phyloP scores from a whole-genome alignment of 345 rosid species.

The Iberis pinnata region DNA sequence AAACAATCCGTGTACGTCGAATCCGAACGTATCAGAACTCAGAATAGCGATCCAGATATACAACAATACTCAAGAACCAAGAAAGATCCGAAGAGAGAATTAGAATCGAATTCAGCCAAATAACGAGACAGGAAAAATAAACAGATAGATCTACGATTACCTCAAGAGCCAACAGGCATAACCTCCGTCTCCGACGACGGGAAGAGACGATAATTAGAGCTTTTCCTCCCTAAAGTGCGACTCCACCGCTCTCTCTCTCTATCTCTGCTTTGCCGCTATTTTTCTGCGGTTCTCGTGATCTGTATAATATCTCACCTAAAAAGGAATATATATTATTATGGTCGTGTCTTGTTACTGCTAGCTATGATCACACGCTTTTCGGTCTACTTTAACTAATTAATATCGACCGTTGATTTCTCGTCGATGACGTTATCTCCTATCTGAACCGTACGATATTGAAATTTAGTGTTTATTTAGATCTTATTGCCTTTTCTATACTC shows the following conservation, averaged over 20 bases:
- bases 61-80: neutral
- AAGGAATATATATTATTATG: neutral
- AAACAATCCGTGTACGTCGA: neutral
- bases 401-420: neutral
- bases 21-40: slow-evolving; percentile 9
- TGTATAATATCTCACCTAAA: slow-evolving; percentile 18
- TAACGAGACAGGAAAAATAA: neutral
- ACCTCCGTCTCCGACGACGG: slow-evolving; percentile 82
- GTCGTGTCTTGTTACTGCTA: slow-evolving; percentile 9
- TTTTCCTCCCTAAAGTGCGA: slow-evolving; percentile 28
- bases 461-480: neutral
- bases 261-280: slow-evolving; percentile 16
- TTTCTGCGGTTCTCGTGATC: slow-evolving; percentile 26
- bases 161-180: slow-evolving; percentile 66
- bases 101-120: neutral
- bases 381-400: neutral
- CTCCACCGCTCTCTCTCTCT: slow-evolving; percentile 24
- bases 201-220: slow-evolving; percentile 55
- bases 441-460: neutral
- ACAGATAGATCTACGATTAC: slow-evolving; percentile 24
- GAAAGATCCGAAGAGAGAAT: neutral
- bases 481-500: too few species aligned
- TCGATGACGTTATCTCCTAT: neutral
- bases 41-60: neutral
- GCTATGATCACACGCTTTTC: slow-evolving; percentile 3